phyloP scores from a whole-genome alignment of 2,329 filamentous ascomycete species.

The Aspergillus sp. region DNA sequence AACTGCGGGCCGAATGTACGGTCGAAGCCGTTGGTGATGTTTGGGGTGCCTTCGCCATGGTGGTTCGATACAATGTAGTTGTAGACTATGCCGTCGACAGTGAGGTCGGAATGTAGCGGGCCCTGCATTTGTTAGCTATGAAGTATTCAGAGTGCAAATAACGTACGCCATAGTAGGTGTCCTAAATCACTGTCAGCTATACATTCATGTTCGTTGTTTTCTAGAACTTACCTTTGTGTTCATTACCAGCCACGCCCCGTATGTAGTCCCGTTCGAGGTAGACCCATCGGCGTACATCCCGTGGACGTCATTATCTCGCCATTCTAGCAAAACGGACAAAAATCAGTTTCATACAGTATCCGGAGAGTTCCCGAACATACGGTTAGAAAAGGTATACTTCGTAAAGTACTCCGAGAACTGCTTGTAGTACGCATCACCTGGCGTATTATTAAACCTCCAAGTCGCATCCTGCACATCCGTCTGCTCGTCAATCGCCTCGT shows the following conservation, averaged over 20 bases:
- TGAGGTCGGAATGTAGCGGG: constrained; percentile 62
- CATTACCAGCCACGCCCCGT: constrained; percentile 64
- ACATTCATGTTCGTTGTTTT: no score
- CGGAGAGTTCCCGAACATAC: constrained; percentile 15
- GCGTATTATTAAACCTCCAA: constrained; percentile 59
- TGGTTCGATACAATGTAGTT: constrained; percentile 66
- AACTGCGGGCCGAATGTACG: constrained; percentile 65
- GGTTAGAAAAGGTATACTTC: constrained; percentile 63
- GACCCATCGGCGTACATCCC: constrained; percentile 56
- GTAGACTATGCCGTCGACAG: constrained; percentile 65
- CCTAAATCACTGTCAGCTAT: constrained; percentile 13
- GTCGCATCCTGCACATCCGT: constrained; percentile 64
- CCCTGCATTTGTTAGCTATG: constrained; percentile 35
- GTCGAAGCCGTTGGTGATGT: constrained; percentile 65
- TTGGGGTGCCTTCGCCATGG: constrained; percentile 62
- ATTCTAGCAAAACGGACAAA: constrained; percentile 26
- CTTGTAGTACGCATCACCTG: constrained; percentile 56
- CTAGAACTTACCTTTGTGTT: constrained; percentile 58
- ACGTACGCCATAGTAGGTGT: constrained; percentile 30
- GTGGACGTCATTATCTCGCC: constrained; percentile 59
- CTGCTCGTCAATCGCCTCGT: constrained; percentile 36
- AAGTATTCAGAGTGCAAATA: no score
- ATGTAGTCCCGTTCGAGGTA: constrained; percentile 51
- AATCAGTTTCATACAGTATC: neutral
- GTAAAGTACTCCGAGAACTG: constrained; percentile 63